phyloP scores from a whole-genome alignment of 345 rosid genomes.

The Balakata baccata region DNA sequence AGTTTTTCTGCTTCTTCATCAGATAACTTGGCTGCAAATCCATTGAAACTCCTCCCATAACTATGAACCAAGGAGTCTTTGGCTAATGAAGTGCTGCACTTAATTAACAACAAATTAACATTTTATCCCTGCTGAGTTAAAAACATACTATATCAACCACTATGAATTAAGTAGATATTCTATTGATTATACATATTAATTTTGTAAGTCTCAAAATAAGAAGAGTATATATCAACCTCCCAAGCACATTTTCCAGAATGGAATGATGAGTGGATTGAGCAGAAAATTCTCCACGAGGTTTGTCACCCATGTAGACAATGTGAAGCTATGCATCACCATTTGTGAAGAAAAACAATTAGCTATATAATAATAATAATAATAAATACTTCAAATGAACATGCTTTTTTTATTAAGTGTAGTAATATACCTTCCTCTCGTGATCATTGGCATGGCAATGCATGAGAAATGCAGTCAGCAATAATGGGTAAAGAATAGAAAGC shows the following conservation, averaged over 20 bases:
- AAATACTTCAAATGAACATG: not conserved
- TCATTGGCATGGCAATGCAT: slow-evolving; percentile 24
- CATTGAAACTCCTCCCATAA: slow-evolving; percentile 40
- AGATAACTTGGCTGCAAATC: slow-evolving; percentile 43
- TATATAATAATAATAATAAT: not conserved
- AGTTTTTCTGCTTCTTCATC: slow-evolving; percentile 35
- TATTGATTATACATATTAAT: too few relatives aligned
- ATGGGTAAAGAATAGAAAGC: slow-evolving; percentile 14
- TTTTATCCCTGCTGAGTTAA: too few relatives aligned
- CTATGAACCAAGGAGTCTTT: slow-evolving; percentile 35
- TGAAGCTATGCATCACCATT: slow-evolving; percentile 20
- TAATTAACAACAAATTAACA: not conserved
- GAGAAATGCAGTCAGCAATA: slow-evolving; percentile 23
- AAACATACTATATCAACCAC: not conserved
- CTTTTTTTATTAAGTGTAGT: too few relatives aligned
- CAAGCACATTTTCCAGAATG: slow-evolving; percentile 33
- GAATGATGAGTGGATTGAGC: slow-evolving; percentile 24
- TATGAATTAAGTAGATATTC: not conserved
- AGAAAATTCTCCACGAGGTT: slow-evolving; percentile 21
- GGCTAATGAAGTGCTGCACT: slow-evolving; percentile 30
- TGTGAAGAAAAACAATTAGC: too few relatives aligned
- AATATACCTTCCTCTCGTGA: slow-evolving; percentile 25
- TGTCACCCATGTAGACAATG: slow-evolving; percentile 42
- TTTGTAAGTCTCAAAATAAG: too few relatives aligned
- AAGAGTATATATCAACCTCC: slow-evolving; percentile 25